Base-by-base conservation (phyloP, 2,329 filamentous ascomycete species). In the Colletotrichum sp. region DNA sequence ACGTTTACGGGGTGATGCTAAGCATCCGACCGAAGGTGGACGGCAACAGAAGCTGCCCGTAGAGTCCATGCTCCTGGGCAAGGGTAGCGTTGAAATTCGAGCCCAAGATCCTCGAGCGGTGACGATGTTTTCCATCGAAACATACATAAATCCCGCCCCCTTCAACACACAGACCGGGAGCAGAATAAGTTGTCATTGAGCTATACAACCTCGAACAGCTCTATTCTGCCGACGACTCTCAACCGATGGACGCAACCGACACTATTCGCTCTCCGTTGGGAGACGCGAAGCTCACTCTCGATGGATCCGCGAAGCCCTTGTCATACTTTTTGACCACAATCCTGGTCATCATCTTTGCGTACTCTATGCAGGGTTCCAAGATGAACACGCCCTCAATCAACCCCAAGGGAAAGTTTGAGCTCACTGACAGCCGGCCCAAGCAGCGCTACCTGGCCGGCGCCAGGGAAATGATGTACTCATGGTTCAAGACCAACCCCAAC, bases 301-400 rank as follows among this genome's bases (percentile, higher is more conserved):
- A 75, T 22, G 36, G 34, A 29, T 67, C 72, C 7, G 67, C 34
- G 8, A 75, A 67, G 16, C 72, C 72, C 1, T 29, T 75, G 5
- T 59, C 68, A 15, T 75, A 75, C 36, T 71, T 75, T 15, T 29
- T 75, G n/a, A 67, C 72, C 27, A 71, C 72, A 1, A 25, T 75
- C 4, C 36, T 75, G 15, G 61, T 62, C 22, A 39, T 71, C 22
- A 9, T 71, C 2, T 71, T 75, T 7, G 36, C 62, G 9, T 71
- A 75, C 15, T 75, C 72, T 1, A n/a, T 75, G 22, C 72, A 71
- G 6, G 62, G 68, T 4, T 22, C 68, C 19, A 75, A 75, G 72
- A 25, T 71, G 8, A 71, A 71, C 19, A 61, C 19, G 2, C 72
- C 72, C 2, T 75, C 68, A 2, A 13, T 71, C 34, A 75, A 75